Evolutionary conservation across 2,329 filamentous ascomycete genomes (phyloP), one percentile per base, ranked within the genome.

Genomic region (Blastomyces emzantsi): DNA sequence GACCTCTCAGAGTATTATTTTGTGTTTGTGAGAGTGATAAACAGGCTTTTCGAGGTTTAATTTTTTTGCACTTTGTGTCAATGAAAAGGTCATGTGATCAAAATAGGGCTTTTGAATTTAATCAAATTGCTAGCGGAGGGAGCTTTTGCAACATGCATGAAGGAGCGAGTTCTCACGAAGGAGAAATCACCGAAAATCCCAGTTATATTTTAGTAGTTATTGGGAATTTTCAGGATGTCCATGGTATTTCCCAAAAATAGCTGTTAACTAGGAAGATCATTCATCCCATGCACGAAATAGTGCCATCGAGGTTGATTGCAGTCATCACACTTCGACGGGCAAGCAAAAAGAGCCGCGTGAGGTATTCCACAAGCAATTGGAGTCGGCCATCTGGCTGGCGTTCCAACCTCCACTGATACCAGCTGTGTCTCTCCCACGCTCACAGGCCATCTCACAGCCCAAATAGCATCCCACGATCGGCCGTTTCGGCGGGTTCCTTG

Each of bases 401-500:
- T 36, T n/a, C 17, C 52, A 55, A 0, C 15, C 52, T 55, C 17
- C 17, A 17, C 3, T 45, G 17, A 22, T 22, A 60, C 41, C 13
- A 28, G 39, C 8, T 43, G 19, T 43, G 51, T 55, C n/a, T 33
- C 13, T 36, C 28, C 47, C 39, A 28, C 30, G n/a, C 43, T 19
- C 45, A 17, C 22, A 28, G n/a, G 2, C 22, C 57, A 60, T 33
- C 39, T 45, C 56, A n/a, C 19, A 28, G 13, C 19, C 25, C 33
- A 28, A 1, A 51, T 43, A 61, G 19, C 51, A 55, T 45, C 36
- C 33, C 60, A 43, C 19, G 52, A 56, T 62, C 61, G 36, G 19
- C 61, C 28, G 51, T 39, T 43, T 58, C n/a, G 33, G 49, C 63
- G 62, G 65, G 63, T 66, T 65, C 65, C 65, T 66, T 65, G 62